These are phyloP conservation scores for Gaeumannomyces tritici DNA, from an alignment of 2,329 filamentous ascomycete genomes.

Conservation along the genomic window DNA sequence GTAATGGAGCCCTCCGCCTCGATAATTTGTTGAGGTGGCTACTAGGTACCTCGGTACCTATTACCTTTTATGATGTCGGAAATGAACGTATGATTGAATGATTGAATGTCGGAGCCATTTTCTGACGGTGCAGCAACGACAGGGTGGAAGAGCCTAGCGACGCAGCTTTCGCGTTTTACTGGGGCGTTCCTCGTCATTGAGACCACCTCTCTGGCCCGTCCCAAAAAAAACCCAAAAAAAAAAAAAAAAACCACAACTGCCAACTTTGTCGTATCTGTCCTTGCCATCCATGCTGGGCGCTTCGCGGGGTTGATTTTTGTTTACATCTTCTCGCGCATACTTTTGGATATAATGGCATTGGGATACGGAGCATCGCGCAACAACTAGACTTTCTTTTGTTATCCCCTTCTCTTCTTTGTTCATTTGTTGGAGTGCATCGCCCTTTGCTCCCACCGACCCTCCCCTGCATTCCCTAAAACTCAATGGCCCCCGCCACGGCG, in stretches of 20 bases:
- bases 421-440: neutral
- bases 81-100: neutral
- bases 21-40: no score
- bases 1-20: no score
- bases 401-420: neutral
- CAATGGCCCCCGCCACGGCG: constrained; percentile 8
- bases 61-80: no score
- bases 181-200: neutral
- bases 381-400: neutral
- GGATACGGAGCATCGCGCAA: constrained; percentile 1
- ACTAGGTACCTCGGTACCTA: no score
- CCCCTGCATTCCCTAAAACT: neutral
- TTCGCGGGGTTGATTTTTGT: neutral
- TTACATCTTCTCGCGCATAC: neutral
- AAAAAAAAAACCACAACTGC: neutral
- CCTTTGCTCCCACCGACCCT: neutral
- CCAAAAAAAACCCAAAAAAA: neutral
- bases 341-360: neutral
- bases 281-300: neutral
- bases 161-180: neutral
- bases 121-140: no score
- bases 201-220: neutral
- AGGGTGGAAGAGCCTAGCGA: neutral
- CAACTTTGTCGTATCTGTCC: neutral
- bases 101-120: neutral